These are phyloP conservation scores for Hyaloscypha bicolor DNA, from an alignment of 495 filamentous ascomycete species.

Conservation along the genomic window DNA sequence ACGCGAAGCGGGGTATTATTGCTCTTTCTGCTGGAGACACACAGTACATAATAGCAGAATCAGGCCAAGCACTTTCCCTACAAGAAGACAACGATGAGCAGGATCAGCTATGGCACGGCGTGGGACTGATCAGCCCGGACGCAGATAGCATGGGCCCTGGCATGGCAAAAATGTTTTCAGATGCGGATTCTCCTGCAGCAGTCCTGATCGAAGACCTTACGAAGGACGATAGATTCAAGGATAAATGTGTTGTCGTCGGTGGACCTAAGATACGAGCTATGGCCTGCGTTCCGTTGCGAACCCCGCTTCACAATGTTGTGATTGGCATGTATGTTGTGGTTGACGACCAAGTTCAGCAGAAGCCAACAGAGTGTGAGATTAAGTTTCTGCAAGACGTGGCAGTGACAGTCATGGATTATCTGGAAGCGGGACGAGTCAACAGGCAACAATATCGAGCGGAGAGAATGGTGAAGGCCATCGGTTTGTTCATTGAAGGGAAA, in stretches of 20 bases:
- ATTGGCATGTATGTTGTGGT: conserved; percentile 42
- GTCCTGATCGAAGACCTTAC: conserved; percentile 39
- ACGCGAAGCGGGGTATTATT: conserved; percentile 41
- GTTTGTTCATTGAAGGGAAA: conserved; percentile 41
- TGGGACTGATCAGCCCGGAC: conserved; percentile 20
- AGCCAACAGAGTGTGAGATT: conserved; percentile 30
- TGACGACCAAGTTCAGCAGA: conserved; percentile 36
- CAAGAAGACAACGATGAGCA: conserved; percentile 30
- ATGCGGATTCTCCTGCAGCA: conserved; percentile 30
- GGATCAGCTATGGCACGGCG: conserved; percentile 33
- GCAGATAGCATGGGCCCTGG: conserved; percentile 30
- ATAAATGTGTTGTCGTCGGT: conserved; percentile 33
- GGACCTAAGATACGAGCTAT: conserved; percentile 36
- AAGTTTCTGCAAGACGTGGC: conserved; percentile 45
- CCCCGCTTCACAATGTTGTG: conserved; percentile 30
- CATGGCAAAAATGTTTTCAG: conserved; percentile 28
- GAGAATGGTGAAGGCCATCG: conserved; percentile 42
- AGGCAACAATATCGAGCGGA: conserved; percentile 40
- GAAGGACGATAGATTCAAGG: conserved; percentile 39
- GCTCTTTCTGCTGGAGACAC: conserved; percentile 40
- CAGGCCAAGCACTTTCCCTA: conserved; percentile 31
- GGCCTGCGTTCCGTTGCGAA: conserved; percentile 39
- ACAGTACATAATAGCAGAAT: conserved; percentile 46
- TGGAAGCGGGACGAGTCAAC: conserved; percentile 40
- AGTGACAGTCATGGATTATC: conserved; percentile 46